Evolutionary conservation across 1,284 basidiomycete species (phyloP).

Genomic region (Mycosarcoma maydis): DNA sequence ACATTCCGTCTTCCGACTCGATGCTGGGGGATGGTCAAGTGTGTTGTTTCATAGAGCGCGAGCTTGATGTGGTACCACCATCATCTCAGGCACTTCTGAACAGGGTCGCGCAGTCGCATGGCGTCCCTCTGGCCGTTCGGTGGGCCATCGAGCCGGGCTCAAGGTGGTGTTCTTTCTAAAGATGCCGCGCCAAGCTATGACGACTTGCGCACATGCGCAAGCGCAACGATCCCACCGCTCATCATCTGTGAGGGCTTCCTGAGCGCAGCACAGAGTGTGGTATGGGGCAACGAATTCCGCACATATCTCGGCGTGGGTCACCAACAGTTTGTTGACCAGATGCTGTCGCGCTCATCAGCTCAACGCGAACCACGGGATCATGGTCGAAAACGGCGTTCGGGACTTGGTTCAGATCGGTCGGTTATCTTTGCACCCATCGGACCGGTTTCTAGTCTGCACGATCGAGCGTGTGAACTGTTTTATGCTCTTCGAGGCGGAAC

Average conservation of each 20-base stretch:
- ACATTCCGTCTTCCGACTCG: neutral
- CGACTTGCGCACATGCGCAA: no score
- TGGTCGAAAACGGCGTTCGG: slow-evolving; percentile 8
- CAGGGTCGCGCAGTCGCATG: neutral
- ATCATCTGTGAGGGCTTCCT: slow-evolving; percentile 74
- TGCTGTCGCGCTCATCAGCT: neutral
- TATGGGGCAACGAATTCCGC: slow-evolving; percentile 69
- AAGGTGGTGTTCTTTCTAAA: no score
- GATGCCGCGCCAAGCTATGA: no score
- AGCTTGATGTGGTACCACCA: neutral
- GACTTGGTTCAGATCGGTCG: slow-evolving; percentile 4
- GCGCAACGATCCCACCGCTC: slow-evolving; percentile 67
- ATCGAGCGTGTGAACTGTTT: slow-evolving; percentile 74
- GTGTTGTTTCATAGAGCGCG: neutral
- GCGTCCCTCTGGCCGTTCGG: slow-evolving; percentile 3
- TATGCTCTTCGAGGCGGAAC: slow-evolving; percentile 71
- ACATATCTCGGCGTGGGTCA: slow-evolving; percentile 39
- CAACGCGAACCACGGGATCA: no score
- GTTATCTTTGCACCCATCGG: slow-evolving; percentile 62
- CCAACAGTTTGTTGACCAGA: slow-evolving; percentile 29
- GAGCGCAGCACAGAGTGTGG: slow-evolving; percentile 68
- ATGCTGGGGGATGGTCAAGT: neutral
- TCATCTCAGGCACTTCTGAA: no score
- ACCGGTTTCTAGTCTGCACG: slow-evolving; percentile 73
- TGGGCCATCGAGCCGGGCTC: neutral